phyloP scores from a whole-genome alignment of 257 asterid genomes.

The Nyctanthes arbortristis region DNA sequence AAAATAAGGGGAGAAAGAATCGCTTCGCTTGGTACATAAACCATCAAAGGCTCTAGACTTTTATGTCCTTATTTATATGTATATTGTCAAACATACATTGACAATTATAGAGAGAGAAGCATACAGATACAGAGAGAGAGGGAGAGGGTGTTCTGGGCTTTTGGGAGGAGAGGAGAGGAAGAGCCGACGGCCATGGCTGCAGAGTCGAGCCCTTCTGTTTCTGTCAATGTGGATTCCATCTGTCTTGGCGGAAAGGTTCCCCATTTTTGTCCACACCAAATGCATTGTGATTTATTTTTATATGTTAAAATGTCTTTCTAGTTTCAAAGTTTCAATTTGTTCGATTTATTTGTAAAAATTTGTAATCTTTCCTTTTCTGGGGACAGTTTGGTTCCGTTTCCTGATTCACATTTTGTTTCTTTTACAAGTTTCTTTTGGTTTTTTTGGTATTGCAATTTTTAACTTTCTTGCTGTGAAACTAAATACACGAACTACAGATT shows the following conservation, averaged over 20 bases:
- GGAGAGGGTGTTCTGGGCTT: not conserved
- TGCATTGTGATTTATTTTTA: too few species aligned
- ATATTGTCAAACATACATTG: not conserved
- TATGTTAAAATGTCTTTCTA: too few species aligned
- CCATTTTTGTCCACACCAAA: not conserved
- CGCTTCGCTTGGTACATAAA: not conserved
- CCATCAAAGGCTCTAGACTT: too few species aligned
- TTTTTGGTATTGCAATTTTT: not conserved
- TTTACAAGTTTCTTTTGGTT: not conserved
- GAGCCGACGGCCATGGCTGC: conserved; percentile 46
- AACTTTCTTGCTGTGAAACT: too few species aligned
- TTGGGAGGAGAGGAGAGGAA: conserved; percentile 14
- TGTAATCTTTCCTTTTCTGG: too few species aligned
- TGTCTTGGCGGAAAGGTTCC: conserved; percentile 52
- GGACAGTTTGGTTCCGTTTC: too few species aligned
- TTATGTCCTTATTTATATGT: too few species aligned
- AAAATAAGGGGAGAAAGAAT: not conserved
- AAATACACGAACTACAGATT: not conserved
- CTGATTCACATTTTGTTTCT: not conserved
- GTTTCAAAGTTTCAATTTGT: too few species aligned
- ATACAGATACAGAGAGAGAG: conserved; percentile 14
- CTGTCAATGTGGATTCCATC: conserved; percentile 39
- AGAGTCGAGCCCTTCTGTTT: conserved; percentile 40
- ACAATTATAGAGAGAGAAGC: conserved; percentile 8
- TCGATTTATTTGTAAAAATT: too few species aligned